Evolutionary conservation across 495 filamentous ascomycete genomes (phyloP), one percentile per base, ranked within the genome.

Genomic region (Lasiosphaeria ovina): DNA sequence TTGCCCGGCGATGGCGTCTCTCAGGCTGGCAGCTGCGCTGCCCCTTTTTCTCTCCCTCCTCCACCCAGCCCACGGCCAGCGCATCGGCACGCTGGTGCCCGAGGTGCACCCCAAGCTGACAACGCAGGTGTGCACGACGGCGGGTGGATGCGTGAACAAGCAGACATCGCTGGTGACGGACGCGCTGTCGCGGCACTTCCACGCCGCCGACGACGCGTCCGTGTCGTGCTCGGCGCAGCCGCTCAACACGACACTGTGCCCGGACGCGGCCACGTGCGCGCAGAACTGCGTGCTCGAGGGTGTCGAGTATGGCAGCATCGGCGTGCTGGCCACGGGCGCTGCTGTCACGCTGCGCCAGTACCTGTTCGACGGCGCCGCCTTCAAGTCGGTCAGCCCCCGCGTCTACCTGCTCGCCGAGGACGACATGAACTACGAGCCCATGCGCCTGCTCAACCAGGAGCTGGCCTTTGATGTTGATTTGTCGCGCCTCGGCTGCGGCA

Each of bases 381-480:
- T 55, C 61, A 67, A 59, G 54, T 54, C 53, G 17, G 69, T 77
- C 24, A 83, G 78, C 8, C 83, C 85, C 5, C 80, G 87, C 17
- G 72, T 85, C 14, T 89, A 89, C 69, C 75, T 89, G 34, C 77
- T 90, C 6, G 82, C 78, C 35, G 69, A 76, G 17, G 70, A 74
- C 55, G 76, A 77, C 50, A 65, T 75, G 54, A 82, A 85, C 59
- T 89, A 89, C 73, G 77, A 85, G 54, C 77, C 83, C 74, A 67
- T 88, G 56, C 74, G 82, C 58, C 75, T 88, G 8, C 74, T 82
- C 16, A 82, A 82, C 61, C 71, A 81, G 58, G 87, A 89, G 60
- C 70, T 89, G 55, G 74, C 77, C 35, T 88, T 88, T 67, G 85
- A 88, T 57, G 81, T 89, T 17, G 85, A 90, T 66, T 76, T 82